These are phyloP conservation scores for Pseudisothecium myosuroides DNA, from an alignment of 225 moss, liverwort and hornwort species.

Conservation along the genomic window DNA sequence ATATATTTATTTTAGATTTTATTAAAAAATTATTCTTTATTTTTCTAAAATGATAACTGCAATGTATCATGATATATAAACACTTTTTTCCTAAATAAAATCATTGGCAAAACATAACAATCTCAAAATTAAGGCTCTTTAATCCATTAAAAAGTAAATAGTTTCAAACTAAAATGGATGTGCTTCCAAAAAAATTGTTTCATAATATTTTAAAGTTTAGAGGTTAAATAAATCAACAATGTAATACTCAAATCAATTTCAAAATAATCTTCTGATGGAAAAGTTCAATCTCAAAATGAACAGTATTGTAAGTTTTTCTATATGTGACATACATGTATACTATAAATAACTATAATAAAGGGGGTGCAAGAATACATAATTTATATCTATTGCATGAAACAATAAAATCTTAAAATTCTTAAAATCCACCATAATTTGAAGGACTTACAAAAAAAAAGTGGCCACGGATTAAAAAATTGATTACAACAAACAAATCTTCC, in stretches of 20 bases:
- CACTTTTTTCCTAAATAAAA: too few relatives aligned
- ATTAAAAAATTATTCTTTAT: too few relatives aligned
- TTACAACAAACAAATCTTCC: not conserved
- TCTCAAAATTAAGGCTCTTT: not conserved
- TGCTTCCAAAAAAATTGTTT: not conserved
- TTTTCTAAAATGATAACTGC: not conserved
- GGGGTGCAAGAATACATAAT: not conserved
- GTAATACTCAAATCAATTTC: too few relatives aligned
- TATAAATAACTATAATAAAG: not conserved
- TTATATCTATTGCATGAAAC: not conserved
- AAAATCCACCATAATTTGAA: too few relatives aligned
- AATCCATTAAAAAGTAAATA: rapidly evolving
- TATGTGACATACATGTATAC: not conserved
- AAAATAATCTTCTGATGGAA: not conserved
- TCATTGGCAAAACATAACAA: too few relatives aligned
- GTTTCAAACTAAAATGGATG: not conserved
- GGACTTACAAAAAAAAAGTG: not conserved
- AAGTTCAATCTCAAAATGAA: not conserved
- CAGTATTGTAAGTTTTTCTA: not conserved
- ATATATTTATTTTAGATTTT: not conserved
- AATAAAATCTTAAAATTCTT: too few relatives aligned
- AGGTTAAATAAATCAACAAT: not conserved
- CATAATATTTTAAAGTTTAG: not conserved
- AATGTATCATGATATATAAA: not conserved
- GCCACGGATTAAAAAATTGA: rapidly evolving